phyloP scores from a whole-genome alignment of 768 basidiomycete species.

The Grammothele lineata region DNA sequence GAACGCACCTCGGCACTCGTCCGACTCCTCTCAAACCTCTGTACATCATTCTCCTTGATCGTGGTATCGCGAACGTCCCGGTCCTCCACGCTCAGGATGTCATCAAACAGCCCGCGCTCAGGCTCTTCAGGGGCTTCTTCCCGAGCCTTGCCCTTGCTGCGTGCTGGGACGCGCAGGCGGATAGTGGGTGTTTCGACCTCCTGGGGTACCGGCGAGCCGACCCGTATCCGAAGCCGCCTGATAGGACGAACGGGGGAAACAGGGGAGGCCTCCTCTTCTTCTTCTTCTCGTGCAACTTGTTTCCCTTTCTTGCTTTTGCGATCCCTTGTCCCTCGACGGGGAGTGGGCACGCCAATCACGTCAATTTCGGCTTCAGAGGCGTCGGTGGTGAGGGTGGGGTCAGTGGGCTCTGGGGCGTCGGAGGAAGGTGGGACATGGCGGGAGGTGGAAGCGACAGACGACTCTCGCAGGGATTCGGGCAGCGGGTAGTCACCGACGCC shows the following conservation, averaged over 20 bases:
- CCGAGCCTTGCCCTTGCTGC: constrained; percentile 64
- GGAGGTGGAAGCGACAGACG: constrained; percentile 43
- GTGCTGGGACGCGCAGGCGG: constrained; percentile 52
- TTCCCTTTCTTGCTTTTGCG: constrained; percentile 26
- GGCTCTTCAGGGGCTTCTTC: constrained; percentile 52
- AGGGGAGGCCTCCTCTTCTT: constrained; percentile 21
- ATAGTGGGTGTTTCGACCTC: constrained; percentile 30
- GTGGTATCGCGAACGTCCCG: constrained; percentile 69
- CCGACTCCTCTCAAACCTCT: constrained; percentile 69
- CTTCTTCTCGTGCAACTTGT: constrained; percentile 10
- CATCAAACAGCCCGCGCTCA: constrained; percentile 73
- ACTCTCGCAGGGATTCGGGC: background rate
- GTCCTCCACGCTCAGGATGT: constrained; percentile 63
- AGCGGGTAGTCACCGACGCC: background rate
- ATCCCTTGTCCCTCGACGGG: constrained; percentile 30
- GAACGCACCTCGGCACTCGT: constrained; percentile 66
- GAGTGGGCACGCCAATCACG: constrained; percentile 22
- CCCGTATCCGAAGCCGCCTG: constrained; percentile 47
- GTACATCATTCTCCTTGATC: constrained; percentile 57
- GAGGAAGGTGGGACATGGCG: constrained; percentile 16
- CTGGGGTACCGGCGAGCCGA: constrained; percentile 33
- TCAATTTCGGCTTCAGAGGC: constrained; percentile 31
- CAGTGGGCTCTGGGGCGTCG: constrained; percentile 1
- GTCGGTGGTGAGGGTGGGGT: constrained; percentile 24
- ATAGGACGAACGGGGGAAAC: constrained; percentile 13